A percentile compares a stretch with the other conserved stretches of the same genome.
phyloP scores from a whole-genome alignment of 1,284 basidiomycete species.

The Pyrrhoderma noxium region DNA sequence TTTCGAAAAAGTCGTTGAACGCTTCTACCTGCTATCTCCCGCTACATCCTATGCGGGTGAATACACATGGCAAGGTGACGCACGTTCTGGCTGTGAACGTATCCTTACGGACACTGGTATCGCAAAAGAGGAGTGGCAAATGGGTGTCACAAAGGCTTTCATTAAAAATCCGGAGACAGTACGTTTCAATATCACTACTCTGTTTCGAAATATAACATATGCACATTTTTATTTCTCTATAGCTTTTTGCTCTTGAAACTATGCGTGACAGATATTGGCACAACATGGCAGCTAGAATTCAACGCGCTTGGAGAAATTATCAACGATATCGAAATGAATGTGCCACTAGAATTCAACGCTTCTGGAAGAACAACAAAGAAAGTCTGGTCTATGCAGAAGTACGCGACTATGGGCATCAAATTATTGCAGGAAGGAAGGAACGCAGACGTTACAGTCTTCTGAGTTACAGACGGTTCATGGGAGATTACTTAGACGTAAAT shows the following conservation, averaged over 20 bases:
- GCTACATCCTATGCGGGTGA: conserved; percentile 97
- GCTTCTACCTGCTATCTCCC: conserved; percentile 94
- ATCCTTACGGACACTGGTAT: conserved; percentile 96
- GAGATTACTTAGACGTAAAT: conserved; percentile 93
- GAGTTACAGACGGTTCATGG: conserved; percentile 92
- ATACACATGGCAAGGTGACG: conserved; percentile 93
- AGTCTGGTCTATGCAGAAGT: conserved; percentile 81
- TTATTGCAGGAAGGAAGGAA: conserved; percentile 90
- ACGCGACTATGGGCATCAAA: conserved; percentile 90
- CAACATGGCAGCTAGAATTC: conserved; percentile 97
- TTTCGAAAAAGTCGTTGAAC: conserved; percentile 98
- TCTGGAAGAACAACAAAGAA: conserved; percentile 99
- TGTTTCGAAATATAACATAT: conserved; percentile 2
- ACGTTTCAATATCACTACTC: conserved; percentile 23
- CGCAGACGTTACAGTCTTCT: conserved; percentile 89
- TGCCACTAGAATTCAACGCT: conserved; percentile 90
- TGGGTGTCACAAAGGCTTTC: conserved; percentile 98
- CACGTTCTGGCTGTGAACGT: conserved; percentile 86
- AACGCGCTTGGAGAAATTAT: conserved; percentile 94
- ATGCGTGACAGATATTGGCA: conserved; percentile 99
- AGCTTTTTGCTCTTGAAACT: conserved; percentile 97
- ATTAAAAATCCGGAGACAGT: conserved; percentile 99
- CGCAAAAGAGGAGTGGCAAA: conserved; percentile 96
- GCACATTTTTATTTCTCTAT: conserved; percentile 6
- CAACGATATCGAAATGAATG: conserved; percentile 94